A percentile compares a stretch with the other conserved stretches of the same genome.
These are phyloP conservation scores for Colletotrichum lentis DNA, from an alignment of 2,329 filamentous ascomycete species.

Conservation along the genomic window DNA sequence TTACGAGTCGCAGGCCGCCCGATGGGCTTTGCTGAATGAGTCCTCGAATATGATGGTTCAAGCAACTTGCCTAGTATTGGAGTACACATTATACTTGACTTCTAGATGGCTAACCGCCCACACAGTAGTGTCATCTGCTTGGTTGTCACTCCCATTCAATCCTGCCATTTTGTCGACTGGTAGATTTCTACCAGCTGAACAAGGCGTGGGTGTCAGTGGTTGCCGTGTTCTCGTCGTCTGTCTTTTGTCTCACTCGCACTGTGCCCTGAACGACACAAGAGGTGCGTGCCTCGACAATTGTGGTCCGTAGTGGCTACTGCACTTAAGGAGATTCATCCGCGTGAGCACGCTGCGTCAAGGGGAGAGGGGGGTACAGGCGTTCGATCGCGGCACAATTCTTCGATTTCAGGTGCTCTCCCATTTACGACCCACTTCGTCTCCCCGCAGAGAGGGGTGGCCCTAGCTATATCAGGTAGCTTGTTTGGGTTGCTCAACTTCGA, in stretches of 20 bases:
- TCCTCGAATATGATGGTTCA: background rate
- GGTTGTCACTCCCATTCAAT: conserved; percentile 4
- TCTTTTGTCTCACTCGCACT: conserved; percentile 20
- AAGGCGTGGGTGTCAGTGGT: background rate
- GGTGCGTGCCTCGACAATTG: conserved; percentile 23
- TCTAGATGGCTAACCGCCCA: conserved; percentile 1
- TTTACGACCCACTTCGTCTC: conserved; percentile 29
- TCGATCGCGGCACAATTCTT: conserved; percentile 38
- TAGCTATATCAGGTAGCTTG: conserved; percentile 24
- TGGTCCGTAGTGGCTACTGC: conserved; percentile 14
- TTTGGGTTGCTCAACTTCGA: conserved; percentile 19
- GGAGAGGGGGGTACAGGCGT: conserved; percentile 27
- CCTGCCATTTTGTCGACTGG: background rate
- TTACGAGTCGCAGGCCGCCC: background rate
- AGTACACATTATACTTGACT: background rate
- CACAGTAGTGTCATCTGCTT: conserved; percentile 11
- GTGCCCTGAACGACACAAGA: conserved; percentile 8
- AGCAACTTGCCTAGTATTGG: background rate
- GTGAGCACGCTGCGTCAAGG: conserved; percentile 31
- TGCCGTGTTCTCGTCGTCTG: background rate
- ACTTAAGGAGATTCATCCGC: conserved; percentile 23
- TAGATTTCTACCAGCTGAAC: background rate
- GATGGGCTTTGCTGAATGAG: background rate
- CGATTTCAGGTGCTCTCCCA: conserved; percentile 35
- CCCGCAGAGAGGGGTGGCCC: conserved; percentile 36